Conservation (phyloP, 805 yeast species). For the Suhomyces xylopsoci region DNA sequence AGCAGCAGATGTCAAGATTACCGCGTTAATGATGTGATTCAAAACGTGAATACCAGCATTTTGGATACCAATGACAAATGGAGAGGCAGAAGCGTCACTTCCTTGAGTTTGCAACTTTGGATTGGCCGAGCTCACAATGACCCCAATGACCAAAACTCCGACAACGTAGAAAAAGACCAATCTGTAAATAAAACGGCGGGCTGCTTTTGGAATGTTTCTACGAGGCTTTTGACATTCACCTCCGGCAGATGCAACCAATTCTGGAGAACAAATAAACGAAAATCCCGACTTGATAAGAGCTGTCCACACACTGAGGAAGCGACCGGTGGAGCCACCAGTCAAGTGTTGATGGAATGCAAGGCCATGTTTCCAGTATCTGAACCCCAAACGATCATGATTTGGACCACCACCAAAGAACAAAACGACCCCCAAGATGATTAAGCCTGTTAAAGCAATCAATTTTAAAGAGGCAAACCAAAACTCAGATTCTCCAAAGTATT, state of each 20-base stretch:
- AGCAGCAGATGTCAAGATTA: slow-evolving; percentile 62
- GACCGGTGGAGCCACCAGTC: slow-evolving; percentile 25
- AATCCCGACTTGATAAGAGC: slow-evolving; percentile 26
- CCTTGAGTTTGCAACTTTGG: slow-evolving; percentile 19
- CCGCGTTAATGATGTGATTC: slow-evolving; percentile 77
- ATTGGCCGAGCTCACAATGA: slow-evolving; percentile 31
- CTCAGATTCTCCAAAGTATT: slow-evolving; percentile 36
- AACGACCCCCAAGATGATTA: slow-evolving; percentile 32
- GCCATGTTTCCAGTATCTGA: slow-evolving; percentile 38
- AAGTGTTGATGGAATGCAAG: slow-evolving; percentile 42
- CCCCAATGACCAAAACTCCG: slow-evolving; percentile 41
- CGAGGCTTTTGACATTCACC: slow-evolving; percentile 62
- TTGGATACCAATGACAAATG: slow-evolving; percentile 82
- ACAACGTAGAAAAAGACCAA: slow-evolving; percentile 38
- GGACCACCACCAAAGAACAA: slow-evolving; percentile 40
- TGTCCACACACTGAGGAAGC: slow-evolving; percentile 22
- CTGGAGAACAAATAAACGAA: slow-evolving; percentile 43
- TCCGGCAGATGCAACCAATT: slow-evolving; percentile 50
- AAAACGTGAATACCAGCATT: slow-evolving; percentile 59
- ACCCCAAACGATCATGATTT: slow-evolving; percentile 42
- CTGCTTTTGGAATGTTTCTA: slow-evolving; percentile 59
- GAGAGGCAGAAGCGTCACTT: slow-evolving; percentile 50
- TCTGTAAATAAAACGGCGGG: slow-evolving; percentile 55
- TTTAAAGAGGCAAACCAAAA: slow-evolving; percentile 34
- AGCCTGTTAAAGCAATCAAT: slow-evolving; percentile 28